These are phyloP conservation scores for Phytophthora sojae DNA, from an alignment of 352 stramenopile genomes.

Conservation along the genomic window DNA sequence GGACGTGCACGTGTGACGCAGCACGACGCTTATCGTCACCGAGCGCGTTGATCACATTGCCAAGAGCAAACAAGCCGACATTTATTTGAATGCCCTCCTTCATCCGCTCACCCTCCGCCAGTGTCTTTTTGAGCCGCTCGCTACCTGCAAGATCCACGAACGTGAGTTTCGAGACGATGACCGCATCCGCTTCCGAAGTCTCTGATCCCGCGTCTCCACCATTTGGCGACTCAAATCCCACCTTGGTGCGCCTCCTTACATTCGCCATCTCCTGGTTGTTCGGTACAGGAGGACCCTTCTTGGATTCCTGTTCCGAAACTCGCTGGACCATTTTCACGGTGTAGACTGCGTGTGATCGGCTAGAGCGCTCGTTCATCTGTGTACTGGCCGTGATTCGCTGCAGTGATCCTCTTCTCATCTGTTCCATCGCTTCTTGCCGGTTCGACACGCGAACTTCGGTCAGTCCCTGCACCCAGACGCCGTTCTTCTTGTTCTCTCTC, in stretches of 20 bases:
- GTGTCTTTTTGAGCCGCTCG: conserved; percentile 88
- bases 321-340: conserved; percentile 85
- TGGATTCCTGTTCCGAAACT: conserved; percentile 33
- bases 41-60: conserved; percentile 90
- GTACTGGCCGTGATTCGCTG: conserved; percentile 86
- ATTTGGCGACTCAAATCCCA: conserved; percentile 3
- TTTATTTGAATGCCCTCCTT: conserved; percentile 93
- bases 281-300: conserved; percentile 12
- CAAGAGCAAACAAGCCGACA: conserved; percentile 80
- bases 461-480: conserved; percentile 83
- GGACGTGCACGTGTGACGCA: conserved; percentile 66
- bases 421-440: conserved; percentile 71
- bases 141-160: conserved; percentile 90
- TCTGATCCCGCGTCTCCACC: conserved; percentile 12
- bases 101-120: conserved; percentile 85
- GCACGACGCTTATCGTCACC: conserved; percentile 69
- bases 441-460: conserved; percentile 74
- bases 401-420: conserved; percentile 79
- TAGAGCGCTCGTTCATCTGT: conserved; percentile 90
- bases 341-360: conserved; percentile 88
- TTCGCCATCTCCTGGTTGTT: conserved; percentile 25
- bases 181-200: conserved; percentile 27
- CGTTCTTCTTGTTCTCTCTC: conserved; percentile 68
- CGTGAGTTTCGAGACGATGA: conserved; percentile 83
- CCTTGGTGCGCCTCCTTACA: background rate